These are phyloP conservation scores for Agrocybe chaxingu DNA, from an alignment of 768 basidiomycete genomes.

Conservation along the genomic window DNA sequence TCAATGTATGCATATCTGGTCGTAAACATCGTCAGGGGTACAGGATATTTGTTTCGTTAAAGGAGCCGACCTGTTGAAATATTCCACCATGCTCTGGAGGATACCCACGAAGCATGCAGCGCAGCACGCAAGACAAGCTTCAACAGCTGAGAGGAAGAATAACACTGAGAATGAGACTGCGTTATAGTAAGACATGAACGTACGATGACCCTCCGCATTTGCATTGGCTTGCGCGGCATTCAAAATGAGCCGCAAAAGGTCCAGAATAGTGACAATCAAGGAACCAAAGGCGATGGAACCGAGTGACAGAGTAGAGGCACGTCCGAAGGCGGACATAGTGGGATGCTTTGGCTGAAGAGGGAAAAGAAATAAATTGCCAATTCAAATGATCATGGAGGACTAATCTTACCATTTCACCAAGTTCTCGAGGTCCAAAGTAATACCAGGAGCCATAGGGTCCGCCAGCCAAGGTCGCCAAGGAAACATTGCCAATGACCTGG, in stretches of 20 bases:
- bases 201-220: slow-evolving; percentile 62
- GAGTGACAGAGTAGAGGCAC: slow-evolving; percentile 75
- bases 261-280: slow-evolving; percentile 77
- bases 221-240: slow-evolving; percentile 58
- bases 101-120: slow-evolving; percentile 76
- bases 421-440: slow-evolving; percentile 74
- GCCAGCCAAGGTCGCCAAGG: slow-evolving; percentile 76
- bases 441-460: slow-evolving; percentile 81
- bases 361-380: neutral
- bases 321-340: slow-evolving; percentile 64
- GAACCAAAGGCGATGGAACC: slow-evolving; percentile 86
- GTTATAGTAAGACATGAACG: slow-evolving; percentile 22
- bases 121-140: slow-evolving; percentile 72
- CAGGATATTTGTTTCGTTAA: neutral
- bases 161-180: neutral
- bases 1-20: slow-evolving; percentile 77
- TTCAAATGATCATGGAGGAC: neutral
- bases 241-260: slow-evolving; percentile 61
- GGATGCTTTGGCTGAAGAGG: slow-evolving; percentile 60
- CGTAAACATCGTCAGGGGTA: neutral
- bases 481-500: slow-evolving; percentile 76
- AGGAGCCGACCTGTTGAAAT: slow-evolving; percentile 65
- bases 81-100: slow-evolving; percentile 66
- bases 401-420: slow-evolving; percentile 56
- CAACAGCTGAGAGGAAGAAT: slow-evolving; percentile 46